These are phyloP conservation scores for Aphanomyces cochlioides DNA, from an alignment of 352 stramenopile genomes.

Conservation along the genomic window DNA sequence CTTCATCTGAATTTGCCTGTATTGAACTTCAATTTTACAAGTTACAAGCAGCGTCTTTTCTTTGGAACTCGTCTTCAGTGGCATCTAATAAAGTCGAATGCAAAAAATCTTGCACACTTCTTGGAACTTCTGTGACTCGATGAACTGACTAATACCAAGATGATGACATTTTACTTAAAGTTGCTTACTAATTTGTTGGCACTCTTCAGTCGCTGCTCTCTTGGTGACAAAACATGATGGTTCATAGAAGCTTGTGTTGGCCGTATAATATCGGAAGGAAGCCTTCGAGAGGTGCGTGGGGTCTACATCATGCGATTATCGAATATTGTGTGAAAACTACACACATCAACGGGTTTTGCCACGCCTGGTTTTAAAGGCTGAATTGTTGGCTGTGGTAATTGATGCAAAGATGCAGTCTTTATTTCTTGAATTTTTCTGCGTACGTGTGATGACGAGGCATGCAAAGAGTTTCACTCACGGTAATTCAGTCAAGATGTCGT, in stretches of 20 bases:
- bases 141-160: constrained; percentile 6
- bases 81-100: constrained; percentile 1
- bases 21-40: not conserved
- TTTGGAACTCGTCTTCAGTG: not conserved
- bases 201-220: constrained; percentile 10
- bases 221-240: not conserved
- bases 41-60: constrained; percentile 10
- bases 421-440: too few relatives aligned
- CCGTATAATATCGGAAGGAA: constrained; percentile 3
- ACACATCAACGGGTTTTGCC: too few relatives aligned
- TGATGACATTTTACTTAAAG: not conserved
- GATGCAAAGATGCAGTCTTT: too few relatives aligned
- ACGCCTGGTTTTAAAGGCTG: too few relatives aligned
- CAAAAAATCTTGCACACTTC: not conserved
- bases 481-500: not conserved
- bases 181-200: constrained; percentile 3
- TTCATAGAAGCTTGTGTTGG: not conserved
- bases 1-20: not conserved
- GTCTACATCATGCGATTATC: too few relatives aligned
- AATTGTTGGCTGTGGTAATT: too few relatives aligned
- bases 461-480: too few relatives aligned
- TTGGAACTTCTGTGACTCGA: not conserved
- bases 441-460: too few relatives aligned
- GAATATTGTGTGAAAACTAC: too few relatives aligned
- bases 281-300: not conserved